These are phyloP conservation scores for Tolypocladium ovalisporum DNA, from an alignment of 2,329 filamentous ascomycete genomes.

Conservation along the genomic window DNA sequence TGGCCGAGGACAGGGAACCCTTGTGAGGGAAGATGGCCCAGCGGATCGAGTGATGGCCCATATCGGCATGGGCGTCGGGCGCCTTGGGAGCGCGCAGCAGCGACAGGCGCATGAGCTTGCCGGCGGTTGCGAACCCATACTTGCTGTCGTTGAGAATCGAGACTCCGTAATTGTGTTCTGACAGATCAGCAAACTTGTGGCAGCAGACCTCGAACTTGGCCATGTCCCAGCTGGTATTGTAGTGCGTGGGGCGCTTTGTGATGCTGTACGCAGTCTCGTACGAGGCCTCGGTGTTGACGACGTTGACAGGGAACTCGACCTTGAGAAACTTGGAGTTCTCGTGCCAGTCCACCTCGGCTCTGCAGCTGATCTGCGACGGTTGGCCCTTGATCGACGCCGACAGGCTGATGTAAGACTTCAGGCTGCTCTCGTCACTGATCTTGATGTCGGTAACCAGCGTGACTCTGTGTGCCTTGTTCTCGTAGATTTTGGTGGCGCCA, in stretches of 20 bases:
- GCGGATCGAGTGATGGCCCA: constrained; percentile 78
- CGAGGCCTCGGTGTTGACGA: constrained; percentile 81
- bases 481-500: constrained; percentile 58
- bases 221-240: constrained; percentile 97
- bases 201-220: constrained; percentile 96
- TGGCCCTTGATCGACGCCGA: constrained; percentile 52
- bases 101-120: constrained; percentile 81
- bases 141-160: constrained; percentile 92
- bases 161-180: constrained; percentile 79
- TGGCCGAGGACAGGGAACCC: constrained; percentile 59
- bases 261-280: constrained; percentile 95
- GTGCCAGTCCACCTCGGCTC: constrained; percentile 88
- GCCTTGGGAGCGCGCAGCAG: constrained; percentile 83
- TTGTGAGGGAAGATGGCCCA: constrained; percentile 85
- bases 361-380: constrained; percentile 60
- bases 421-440: constrained; percentile 78
- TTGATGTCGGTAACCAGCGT: constrained; percentile 75
- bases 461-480: constrained; percentile 63
- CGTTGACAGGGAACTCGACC: constrained; percentile 91
- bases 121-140: constrained; percentile 86
- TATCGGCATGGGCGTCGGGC: constrained; percentile 86
- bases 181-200: constrained; percentile 88
- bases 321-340: constrained; percentile 98
- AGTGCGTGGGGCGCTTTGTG: constrained; percentile 83
- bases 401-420: constrained; percentile 78